A percentile compares a stretch with the other conserved stretches of the same genome.
Conservation (phyloP, 371 early-diverging fungal species). For the Lichtheimia ornata region DNA sequence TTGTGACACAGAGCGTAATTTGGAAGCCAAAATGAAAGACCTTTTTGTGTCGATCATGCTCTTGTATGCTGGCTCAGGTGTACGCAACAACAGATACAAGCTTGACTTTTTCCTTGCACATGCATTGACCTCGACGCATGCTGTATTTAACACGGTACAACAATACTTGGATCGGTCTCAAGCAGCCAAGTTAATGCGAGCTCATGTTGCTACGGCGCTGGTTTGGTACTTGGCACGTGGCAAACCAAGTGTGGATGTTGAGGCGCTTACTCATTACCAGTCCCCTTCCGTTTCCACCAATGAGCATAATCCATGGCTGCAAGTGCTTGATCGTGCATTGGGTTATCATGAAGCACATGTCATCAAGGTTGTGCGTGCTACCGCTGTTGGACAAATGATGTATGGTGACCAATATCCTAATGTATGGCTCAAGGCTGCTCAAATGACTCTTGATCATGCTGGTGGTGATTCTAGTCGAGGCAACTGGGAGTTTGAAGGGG, state of each 20-base stretch:
- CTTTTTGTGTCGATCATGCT: constrained; percentile 26
- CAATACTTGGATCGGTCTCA: constrained; percentile 29
- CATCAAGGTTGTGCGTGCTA: constrained; percentile 52
- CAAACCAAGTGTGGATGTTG: constrained; percentile 39
- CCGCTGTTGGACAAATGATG: constrained; percentile 44
- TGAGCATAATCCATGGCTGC: constrained; percentile 48
- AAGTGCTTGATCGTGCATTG: constrained; percentile 43
- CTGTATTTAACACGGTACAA: constrained; percentile 43
- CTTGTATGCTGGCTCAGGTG: constrained; percentile 32
- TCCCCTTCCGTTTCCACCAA: constrained; percentile 8
- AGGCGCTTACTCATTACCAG: constrained; percentile 30
- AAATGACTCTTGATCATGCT: constrained; percentile 34
- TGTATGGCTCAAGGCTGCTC: constrained; percentile 39
- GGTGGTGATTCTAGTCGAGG: constrained; percentile 16
- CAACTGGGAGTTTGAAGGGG: constrained; percentile 39
- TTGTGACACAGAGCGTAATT: constrained; percentile 25
- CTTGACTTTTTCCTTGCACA: constrained; percentile 59
- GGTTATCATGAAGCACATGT: constrained; percentile 54
- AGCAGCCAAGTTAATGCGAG: constrained; percentile 39
- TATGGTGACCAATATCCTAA: constrained; percentile 31
- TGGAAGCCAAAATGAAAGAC: constrained; percentile 36
- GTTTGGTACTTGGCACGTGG: constrained; percentile 40
- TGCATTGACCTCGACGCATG: constrained; percentile 53
- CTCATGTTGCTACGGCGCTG: constrained; percentile 35
- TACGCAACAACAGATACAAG: constrained; percentile 28